These are phyloP conservation scores for Sporothrix sp. DNA, from an alignment of 2,329 filamentous ascomycete species.

Conservation along the genomic window DNA sequence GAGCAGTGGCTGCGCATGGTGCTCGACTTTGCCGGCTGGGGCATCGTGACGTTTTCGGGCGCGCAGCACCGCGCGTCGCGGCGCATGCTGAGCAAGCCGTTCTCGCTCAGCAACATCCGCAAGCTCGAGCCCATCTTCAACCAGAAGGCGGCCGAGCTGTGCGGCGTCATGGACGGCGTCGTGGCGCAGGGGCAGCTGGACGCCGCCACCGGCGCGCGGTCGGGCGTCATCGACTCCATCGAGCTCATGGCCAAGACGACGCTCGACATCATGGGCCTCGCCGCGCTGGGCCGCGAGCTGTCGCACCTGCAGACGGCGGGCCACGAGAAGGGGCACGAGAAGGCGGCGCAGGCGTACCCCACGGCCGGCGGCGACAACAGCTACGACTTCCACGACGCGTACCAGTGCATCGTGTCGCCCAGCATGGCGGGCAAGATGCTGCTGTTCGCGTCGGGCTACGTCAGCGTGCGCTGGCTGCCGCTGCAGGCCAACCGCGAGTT, in stretches of 20 bases:
- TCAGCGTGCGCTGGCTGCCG: constrained; percentile 25
- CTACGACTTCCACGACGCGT: constrained; percentile 22
- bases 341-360: neutral
- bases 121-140: constrained; percentile 32
- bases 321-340: neutral
- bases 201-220: neutral
- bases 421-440: constrained; percentile 22
- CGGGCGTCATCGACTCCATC: constrained; percentile 12
- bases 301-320: constrained; percentile 21
- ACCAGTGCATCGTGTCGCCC: constrained; percentile 25
- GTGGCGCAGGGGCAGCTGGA: constrained; percentile 13
- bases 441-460: constrained; percentile 9
- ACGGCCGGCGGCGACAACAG: neutral
- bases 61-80: constrained; percentile 13
- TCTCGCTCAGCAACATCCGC: constrained; percentile 28
- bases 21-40: constrained; percentile 12
- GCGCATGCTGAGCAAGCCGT: constrained; percentile 20
- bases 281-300: constrained; percentile 28
- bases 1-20: constrained; percentile 25
- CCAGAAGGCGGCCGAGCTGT: constrained; percentile 24
- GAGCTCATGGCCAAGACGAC: constrained; percentile 23
- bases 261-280: constrained; percentile 28
- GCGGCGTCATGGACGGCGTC: constrained; percentile 22
- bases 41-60: constrained; percentile 12
- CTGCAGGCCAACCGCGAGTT: constrained; percentile 23